These are phyloP conservation scores for Stephania cephalantha DNA, from an alignment of 164 flowering plant genomes.

Conservation along the genomic window DNA sequence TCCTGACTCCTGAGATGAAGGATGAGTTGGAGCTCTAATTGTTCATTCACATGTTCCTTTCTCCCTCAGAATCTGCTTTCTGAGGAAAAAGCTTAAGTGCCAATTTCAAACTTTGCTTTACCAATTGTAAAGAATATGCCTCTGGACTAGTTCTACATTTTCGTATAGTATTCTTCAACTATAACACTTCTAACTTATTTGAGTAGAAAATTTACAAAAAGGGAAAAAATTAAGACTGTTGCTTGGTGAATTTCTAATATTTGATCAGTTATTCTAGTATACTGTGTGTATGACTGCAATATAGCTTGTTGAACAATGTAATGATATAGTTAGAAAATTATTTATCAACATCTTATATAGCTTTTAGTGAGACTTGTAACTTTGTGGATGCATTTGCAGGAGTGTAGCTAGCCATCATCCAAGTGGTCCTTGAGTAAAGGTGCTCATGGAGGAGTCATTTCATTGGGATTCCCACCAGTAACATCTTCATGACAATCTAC, in stretches of 20 bases:
- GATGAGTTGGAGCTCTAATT: slow-evolving; percentile 17
- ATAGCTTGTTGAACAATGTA: background rate
- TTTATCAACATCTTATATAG: background rate
- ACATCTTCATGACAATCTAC: background rate
- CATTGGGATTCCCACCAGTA: background rate
- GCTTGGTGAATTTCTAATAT: background rate
- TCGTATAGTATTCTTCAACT: background rate
- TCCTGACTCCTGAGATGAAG: background rate
- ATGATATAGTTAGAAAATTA: background rate
- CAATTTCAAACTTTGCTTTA: slow-evolving; percentile 4
- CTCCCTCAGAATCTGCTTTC: slow-evolving; percentile 31
- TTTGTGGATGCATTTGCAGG: background rate
- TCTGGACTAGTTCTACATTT: background rate
- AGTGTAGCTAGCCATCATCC: background rate
- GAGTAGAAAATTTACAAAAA: background rate
- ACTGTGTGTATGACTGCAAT: background rate
- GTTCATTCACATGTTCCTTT: slow-evolving; percentile 28
- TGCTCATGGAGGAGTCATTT: background rate
- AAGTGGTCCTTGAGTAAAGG: background rate
- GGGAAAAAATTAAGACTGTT: background rate
- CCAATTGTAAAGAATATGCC: slow-evolving; percentile 1
- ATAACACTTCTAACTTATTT: background rate
- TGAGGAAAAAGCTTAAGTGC: background rate
- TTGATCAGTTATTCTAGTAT: background rate
- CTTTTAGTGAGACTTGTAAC: background rate